Evolutionary conservation across 179 eudicot genomes (phyloP), one percentile per base, ranked within the genome.

Genomic region (Sideroxylon spinosum): DNA sequence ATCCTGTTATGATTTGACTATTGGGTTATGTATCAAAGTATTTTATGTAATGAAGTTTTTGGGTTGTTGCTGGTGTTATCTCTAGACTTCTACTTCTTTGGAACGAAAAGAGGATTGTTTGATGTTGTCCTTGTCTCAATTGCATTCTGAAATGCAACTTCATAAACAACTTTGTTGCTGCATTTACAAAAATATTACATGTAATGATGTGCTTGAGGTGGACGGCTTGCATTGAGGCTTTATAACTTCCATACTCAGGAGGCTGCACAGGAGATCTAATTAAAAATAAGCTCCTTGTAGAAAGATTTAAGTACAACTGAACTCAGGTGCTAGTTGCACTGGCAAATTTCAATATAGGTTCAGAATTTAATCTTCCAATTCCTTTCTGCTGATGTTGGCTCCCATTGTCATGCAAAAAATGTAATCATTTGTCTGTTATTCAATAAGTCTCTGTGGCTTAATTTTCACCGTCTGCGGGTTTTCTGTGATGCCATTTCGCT

Each of bases 1-100:
- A 74, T 74, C 79, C 78, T 76, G 28, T 68, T 4, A 53, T 55
- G 17, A 77, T 19, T 57, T 53, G 52, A 13, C 16, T 28, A 7
- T 26, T 32, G 32, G 20, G 26, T 13, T 13, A 0, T 23, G 0
- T 67, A 53, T 26, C 17, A n/a, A 53, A 77, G 37, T 55, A 22
- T 16, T 52, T 65, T 49, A 6, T 68, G 4, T 28, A 28, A 17
- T 2, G 44, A 76, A 76, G 72, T 55, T 67, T 48, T 77, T 55
- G 64, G 17, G 59, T 44, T 50, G 79, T 29, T 68, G 53, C 65
- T 68, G 64, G 48, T 8, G 13, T 67, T 26, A 3, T 11, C 8
- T 28, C 71, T 22, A 50, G 16, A 22, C 46, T 25, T 13, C 37
- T 71, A 22, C 57, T 59, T 74, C 50, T 61, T 46, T 14, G 20